Evolutionary conservation across 148 eudicot genomes (phyloP), one percentile per base, ranked within the genome.

Genomic region (Camellia sinensis): DNA sequence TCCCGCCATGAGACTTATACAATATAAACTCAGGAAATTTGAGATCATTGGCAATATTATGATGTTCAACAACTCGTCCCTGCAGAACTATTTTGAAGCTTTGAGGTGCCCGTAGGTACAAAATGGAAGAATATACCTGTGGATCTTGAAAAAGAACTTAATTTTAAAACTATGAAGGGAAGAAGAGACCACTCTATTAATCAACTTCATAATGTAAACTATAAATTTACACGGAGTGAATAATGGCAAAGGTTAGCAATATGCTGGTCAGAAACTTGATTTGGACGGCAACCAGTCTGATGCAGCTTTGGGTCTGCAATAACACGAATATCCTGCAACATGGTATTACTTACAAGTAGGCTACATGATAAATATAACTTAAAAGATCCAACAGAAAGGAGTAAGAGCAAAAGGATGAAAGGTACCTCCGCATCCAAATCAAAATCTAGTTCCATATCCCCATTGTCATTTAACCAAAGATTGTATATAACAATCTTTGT

Each of bases 401-500:
- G 59, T 74, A 29, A 73, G n/a, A 75, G 40, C 11, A 48, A 15
- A 65, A 79, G 4, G 22, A 70, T 21, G 65, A 82, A 52, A 41
- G 3, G 46, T 73, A 91, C 94, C 92, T 89, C 85, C 46, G 79
- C 83, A 83, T 91, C 90, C 50, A 62, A 83, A 65, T 91, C 86
- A 81, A 89, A 88, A 88, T 91, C 94, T 70, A 91, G 84, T 77
- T 91, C 92, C 77, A 84, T 74, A 65, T 78, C 78, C 46, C 87
- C 94, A 29, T 85, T 86, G 63, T 88, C 86, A 71, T 83, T 77
- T 63, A 81, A 84, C 94, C 94, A 91, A 48, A 91, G 84, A 81
- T 91, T 91, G 84, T 87, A 89, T 60, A 91, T 71, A 17, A 89
- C 69, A 48, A 91, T 83, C 84, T 88, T 89, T 67, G 92, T 91